Evolutionary conservation across 2,329 filamentous ascomycete genomes (phyloP).

Genomic region (Fusarium poae): DNA sequence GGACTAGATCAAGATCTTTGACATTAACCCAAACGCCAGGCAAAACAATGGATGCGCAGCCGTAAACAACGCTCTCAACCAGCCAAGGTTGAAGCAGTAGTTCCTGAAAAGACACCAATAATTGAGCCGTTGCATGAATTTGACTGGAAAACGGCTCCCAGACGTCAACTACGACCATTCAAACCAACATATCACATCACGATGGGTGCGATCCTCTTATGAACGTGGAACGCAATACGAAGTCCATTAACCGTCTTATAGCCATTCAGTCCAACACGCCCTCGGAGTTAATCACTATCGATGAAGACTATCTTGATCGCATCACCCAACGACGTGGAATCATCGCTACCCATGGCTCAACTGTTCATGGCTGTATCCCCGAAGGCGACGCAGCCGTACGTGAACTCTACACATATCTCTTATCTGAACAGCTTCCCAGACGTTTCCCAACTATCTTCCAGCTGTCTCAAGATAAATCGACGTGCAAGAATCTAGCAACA

Average conservation of each 20-base stretch:
- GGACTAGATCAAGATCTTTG: background rate
- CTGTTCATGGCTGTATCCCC: slow-evolving; percentile 59
- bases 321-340: slow-evolving; percentile 57
- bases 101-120: slow-evolving; percentile 1
- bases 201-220: slow-evolving; percentile 13
- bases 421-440: slow-evolving; percentile 61
- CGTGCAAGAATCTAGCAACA: slow-evolving; percentile 59
- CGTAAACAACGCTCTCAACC: slow-evolving; percentile 20
- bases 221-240: fast-evolving
- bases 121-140: slow-evolving; percentile 30
- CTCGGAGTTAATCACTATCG: slow-evolving; percentile 66
- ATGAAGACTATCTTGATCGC: slow-evolving; percentile 62
- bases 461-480: slow-evolving; percentile 50
- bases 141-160: slow-evolving; percentile 28
- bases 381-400: slow-evolving; percentile 58
- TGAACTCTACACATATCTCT: slow-evolving; percentile 64
- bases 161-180: slow-evolving; percentile 23
- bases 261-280: slow-evolving; percentile 59
- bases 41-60: slow-evolving; percentile 40
- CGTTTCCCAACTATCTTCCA: slow-evolving; percentile 64
- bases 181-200: slow-evolving; percentile 40
- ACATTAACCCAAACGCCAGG: slow-evolving; percentile 4
- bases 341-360: slow-evolving; percentile 48
- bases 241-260: slow-evolving; percentile 34
- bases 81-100: background rate